Evolutionary conservation across 495 filamentous ascomycete genomes (phyloP), one percentile per base, ranked within the genome.

Genomic region (Talaromyces borbonicus): DNA sequence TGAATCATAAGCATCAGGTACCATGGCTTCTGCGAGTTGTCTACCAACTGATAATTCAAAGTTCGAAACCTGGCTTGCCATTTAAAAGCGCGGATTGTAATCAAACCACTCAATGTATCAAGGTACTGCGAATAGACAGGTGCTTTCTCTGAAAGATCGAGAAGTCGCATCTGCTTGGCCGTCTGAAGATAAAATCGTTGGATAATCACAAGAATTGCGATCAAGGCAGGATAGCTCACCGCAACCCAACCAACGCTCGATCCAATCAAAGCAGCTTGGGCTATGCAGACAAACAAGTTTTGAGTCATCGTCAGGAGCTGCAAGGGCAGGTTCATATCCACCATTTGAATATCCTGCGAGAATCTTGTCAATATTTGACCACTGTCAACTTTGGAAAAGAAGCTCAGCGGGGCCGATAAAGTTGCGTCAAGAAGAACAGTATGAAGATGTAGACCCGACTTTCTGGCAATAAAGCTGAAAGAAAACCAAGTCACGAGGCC

Each of bases 271-370:
- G 56, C 54, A 39, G 56, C 54, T 44, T 66, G 63, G 1, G 50
- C 57, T 23, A 66, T 39, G 39, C 54, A 59, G 1, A 60, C 31
- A 20, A 66, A 48, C 11, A 53, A 49, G 15, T 52, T 56, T 48
- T 45, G 52, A 49, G 46, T 57, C 51, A 26, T 54, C 51, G 27
- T 60, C 57, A 39, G 58, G 25, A 32, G 53, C 54, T 22, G 56
- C 52, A 53, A 41, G 5, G 57, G 67, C 36, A 52, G 55, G 22
- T 66, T 55, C 36, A 56, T 67, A 52, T 76, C 72, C 7, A 76
- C 58, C 7, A 73, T 54, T 30, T 64, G 54, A 7, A 82, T 65
- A 45, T 81, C 78, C 51, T 81, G 76, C 52, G 71, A 75, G 56
- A 81, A 82, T 19, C 76, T 60, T 49, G 71, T 72, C 22, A 68